Conservation (phyloP, 129 eudicot genomes). For the Smallanthus sonchifolius region DNA sequence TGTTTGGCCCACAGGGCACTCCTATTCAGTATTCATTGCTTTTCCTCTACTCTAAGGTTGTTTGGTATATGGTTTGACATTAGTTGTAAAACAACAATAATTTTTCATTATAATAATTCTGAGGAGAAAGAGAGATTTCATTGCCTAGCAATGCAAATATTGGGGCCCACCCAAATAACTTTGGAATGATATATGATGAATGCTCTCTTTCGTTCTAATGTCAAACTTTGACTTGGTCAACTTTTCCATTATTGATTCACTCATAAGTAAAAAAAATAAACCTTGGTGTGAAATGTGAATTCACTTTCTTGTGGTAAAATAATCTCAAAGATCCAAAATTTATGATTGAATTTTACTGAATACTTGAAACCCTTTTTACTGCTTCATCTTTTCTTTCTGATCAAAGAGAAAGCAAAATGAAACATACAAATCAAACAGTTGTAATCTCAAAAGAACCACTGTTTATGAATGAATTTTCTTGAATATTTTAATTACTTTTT, state of each 20-base stretch:
- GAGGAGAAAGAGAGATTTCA: slow-evolving; percentile 22
- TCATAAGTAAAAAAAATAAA: slow-evolving; percentile 13
- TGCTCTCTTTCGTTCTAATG: slow-evolving; percentile 29
- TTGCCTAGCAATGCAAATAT: slow-evolving; percentile 5
- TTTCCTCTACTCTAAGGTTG: slow-evolving; percentile 35
- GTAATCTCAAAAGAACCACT: slow-evolving; percentile 3
- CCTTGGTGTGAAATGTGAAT: slow-evolving; percentile 27
- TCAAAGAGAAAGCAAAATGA: slow-evolving; percentile 21
- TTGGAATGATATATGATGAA: slow-evolving; percentile 37
- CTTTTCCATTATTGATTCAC: slow-evolving; percentile 19
- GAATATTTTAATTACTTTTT: not conserved
- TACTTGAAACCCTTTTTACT: slow-evolving; percentile 17
- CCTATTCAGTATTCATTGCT: slow-evolving; percentile 15
- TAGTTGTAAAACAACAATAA: slow-evolving; percentile 33
- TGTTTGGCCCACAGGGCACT: slow-evolving; percentile 36
- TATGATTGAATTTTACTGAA: slow-evolving; percentile 9
- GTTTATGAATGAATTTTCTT: not conserved
- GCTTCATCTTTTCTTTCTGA: slow-evolving; percentile 27
- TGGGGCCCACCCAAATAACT: slow-evolving; percentile 47
- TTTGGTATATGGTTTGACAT: slow-evolving; percentile 36
- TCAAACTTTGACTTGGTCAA: slow-evolving; percentile 39
- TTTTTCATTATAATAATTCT: slow-evolving; percentile 16
- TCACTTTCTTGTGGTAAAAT: slow-evolving; percentile 33
- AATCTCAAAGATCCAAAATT: slow-evolving; percentile 5
- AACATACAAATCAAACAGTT: slow-evolving; percentile 4